Percentiles rank a stretch among this genome's conserved stretches.
phyloP scores from a whole-genome alignment of 352 stramenopile species.

The Pythium volutum region DNA sequence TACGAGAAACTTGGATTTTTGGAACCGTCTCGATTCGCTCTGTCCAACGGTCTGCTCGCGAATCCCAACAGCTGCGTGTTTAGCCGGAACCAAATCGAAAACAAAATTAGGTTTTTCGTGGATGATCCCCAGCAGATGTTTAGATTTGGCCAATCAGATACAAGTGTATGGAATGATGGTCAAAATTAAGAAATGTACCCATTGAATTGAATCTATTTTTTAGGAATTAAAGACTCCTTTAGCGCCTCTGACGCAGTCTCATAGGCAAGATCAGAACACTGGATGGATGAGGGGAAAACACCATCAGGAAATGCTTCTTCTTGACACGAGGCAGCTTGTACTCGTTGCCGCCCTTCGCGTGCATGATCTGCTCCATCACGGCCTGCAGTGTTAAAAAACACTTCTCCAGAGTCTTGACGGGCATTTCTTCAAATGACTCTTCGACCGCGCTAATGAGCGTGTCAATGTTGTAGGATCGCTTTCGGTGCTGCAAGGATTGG shows the following conservation, averaged over 20 bases:
- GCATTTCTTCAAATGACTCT: conserved; percentile 19
- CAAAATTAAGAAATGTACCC: too few species aligned
- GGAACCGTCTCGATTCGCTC: too few species aligned
- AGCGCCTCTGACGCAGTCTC: background rate
- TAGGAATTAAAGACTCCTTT: too few species aligned
- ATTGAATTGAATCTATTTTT: too few species aligned
- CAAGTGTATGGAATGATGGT: too few species aligned
- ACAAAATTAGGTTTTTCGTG: too few species aligned
- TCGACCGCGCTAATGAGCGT: conserved; percentile 15
- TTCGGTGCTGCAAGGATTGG: conserved; percentile 22
- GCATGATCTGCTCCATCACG: conserved; percentile 25
- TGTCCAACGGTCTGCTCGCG: too few species aligned
- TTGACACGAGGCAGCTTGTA: conserved; percentile 18
- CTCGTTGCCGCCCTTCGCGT: conserved; percentile 18
- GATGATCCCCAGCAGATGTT: too few species aligned
- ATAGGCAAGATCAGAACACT: conserved; percentile 13
- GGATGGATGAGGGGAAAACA: conserved; percentile 4
- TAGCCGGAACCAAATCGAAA: too few species aligned
- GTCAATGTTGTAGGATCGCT: background rate
- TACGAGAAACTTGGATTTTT: too few species aligned
- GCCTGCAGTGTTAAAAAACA: conserved; percentile 27
- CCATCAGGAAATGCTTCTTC: conserved; percentile 4
- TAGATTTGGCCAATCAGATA: too few species aligned
- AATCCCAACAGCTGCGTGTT: too few species aligned
- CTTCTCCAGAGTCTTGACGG: conserved; percentile 17